phyloP scores from a whole-genome alignment of 2,329 filamentous ascomycete species.

The Stagonosporopsis rhizophila region DNA sequence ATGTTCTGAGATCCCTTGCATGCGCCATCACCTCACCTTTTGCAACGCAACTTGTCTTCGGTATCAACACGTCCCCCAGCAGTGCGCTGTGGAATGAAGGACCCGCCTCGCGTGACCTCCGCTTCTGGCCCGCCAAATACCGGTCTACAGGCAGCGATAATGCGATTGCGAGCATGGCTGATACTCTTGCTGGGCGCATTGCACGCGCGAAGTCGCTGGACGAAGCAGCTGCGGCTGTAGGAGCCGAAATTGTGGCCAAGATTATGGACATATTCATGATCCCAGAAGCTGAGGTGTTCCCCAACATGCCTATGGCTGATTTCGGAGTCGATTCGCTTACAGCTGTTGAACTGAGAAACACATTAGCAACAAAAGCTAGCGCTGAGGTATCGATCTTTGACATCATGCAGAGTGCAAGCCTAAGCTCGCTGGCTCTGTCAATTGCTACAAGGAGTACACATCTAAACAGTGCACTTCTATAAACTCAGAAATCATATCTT shows the following conservation, averaged over 20 bases:
- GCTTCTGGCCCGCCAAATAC: slow-evolving; percentile 10
- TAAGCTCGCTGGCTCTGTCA: too few species aligned
- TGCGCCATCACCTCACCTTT: slow-evolving; percentile 7
- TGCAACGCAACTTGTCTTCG: slow-evolving; percentile 6
- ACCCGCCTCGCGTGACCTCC: slow-evolving; percentile 2
- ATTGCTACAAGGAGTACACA: too few species aligned
- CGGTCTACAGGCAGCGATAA: slow-evolving; percentile 2
- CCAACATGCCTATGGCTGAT: slow-evolving; percentile 20
- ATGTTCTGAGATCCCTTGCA: slow-evolving; percentile 3
- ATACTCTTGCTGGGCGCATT: not conserved
- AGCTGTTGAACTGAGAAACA: slow-evolving; percentile 28
- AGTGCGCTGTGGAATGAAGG: slow-evolving; percentile 10
- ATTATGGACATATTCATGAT: slow-evolving; percentile 4
- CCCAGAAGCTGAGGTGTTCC: slow-evolving; percentile 20
- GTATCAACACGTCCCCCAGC: slow-evolving; percentile 6
- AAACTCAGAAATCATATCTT: too few species aligned
- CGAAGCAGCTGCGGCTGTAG: not conserved
- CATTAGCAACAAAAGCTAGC: slow-evolving; percentile 4
- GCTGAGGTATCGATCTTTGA: slow-evolving; percentile 11
- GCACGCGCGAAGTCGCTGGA: too few species aligned
- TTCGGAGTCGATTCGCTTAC: slow-evolving; percentile 35
- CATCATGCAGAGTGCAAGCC: not conserved
- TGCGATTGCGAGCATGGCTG: not conserved
- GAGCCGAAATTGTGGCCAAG: not conserved
- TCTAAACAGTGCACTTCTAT: too few species aligned